These are phyloP conservation scores for Blastobotrys attinorum DNA, from an alignment of 805 yeast species.

Conservation along the genomic window DNA sequence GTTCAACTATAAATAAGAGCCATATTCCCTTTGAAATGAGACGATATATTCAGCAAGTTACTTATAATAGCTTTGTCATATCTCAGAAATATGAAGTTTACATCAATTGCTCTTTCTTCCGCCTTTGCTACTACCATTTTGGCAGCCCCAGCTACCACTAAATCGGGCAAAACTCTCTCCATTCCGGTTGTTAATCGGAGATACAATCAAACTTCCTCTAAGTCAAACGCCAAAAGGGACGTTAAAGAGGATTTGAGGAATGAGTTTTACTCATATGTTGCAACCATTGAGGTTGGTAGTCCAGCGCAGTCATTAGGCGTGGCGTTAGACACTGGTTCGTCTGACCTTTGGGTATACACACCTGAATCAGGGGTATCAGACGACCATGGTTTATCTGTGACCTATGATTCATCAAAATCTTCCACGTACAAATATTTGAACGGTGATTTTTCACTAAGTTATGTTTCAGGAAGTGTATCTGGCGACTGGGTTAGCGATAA, in stretches of 20 bases:
- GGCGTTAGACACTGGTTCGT: constrained; percentile 62
- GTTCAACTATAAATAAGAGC: no score
- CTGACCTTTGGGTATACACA: constrained; percentile 52
- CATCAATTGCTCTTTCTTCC: neutral
- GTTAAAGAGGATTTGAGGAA: neutral
- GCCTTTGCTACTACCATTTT: neutral
- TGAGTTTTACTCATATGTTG: constrained; percentile 4
- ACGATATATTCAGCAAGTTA: no score
- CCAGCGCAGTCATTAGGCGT: constrained; percentile 45
- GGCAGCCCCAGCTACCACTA: neutral
- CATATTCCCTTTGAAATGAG: no score
- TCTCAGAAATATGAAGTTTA: neutral
- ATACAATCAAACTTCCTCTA: neutral
- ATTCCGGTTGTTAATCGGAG: neutral
- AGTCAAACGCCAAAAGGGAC: neutral
- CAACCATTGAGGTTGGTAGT: constrained; percentile 41
- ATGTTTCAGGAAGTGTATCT: constrained; percentile 34
- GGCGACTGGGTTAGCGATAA: constrained; percentile 57
- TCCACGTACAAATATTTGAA: constrained; percentile 17
- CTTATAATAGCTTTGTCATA: no score
- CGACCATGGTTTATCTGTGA: constrained; percentile 1
- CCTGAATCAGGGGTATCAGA: constrained; percentile 14
- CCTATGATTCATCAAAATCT: constrained; percentile 9
- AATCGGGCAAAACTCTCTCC: neutral
- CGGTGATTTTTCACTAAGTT: constrained; percentile 16